phyloP scores from a whole-genome alignment of 345 rosid species.

The Salix exigua region DNA sequence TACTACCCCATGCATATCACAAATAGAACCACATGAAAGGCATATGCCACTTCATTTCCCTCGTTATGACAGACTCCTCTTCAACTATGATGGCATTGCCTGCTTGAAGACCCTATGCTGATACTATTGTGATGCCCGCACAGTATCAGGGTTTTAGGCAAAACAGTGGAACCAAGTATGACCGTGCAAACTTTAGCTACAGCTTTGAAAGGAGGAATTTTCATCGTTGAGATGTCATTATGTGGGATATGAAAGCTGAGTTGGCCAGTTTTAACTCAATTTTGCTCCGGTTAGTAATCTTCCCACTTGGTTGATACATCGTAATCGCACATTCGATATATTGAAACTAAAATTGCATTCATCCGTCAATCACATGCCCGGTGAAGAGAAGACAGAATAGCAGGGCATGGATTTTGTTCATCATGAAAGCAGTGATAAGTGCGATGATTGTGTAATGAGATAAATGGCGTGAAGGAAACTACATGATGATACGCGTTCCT shows the following conservation, averaged over 20 bases:
- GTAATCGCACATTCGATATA: background rate
- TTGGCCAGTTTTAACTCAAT: background rate
- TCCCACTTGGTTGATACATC: background rate
- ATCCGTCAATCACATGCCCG: background rate
- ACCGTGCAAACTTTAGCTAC: conserved; percentile 23
- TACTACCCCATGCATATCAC: conserved; percentile 13
- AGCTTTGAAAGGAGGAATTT: conserved; percentile 17
- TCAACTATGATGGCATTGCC: conserved; percentile 31
- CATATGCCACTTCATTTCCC: conserved; percentile 12
- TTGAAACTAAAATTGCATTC: background rate
- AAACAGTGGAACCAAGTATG: conserved; percentile 15
- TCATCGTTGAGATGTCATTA: background rate
- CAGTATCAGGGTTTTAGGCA: conserved; percentile 22
- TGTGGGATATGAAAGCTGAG: background rate
- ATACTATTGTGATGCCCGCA: conserved; percentile 13
- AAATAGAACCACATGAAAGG: conserved; percentile 19
- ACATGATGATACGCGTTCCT: too few relatives aligned
- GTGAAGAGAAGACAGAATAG: background rate
- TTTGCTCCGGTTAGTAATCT: background rate
- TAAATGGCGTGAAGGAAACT: background rate
- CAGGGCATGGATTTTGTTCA: background rate
- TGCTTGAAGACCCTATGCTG: conserved; percentile 17
- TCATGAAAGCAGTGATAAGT: background rate
- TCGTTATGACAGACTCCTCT: conserved; percentile 22
- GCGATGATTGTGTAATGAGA: background rate